Evolutionary conservation across 192 early-diverging fungal species (phyloP), one percentile per base, ranked within the genome.

Genomic region (Dimargaris cristalligena): DNA sequence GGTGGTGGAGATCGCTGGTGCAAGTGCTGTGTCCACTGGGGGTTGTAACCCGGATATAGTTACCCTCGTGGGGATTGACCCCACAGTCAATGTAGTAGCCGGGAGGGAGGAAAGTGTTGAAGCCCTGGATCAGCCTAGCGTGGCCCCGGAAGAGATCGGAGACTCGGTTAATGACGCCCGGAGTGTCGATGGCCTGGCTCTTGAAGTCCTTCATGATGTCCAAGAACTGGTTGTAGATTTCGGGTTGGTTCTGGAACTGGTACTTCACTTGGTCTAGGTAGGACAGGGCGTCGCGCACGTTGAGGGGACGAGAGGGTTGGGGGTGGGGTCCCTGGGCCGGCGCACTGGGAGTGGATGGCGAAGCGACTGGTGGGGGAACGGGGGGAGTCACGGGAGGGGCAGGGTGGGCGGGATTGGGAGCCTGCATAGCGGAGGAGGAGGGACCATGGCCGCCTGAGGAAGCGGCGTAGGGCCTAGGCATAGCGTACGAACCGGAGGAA

Each of bases 191-290:
- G 3, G 71, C 78, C 66, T 95, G 91, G 63, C 88, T 87, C 71
- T 97, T 97, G 65, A 99, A 99, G 67, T 99, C 96, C 76, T 96
- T 96, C 96, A 99, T 99, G 35, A 97, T 97, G 68, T 96, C 94
- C 67, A 99, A 60, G 70, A 99, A 99, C 56, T 83, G 79, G 66
- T 95, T 97, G 73, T 99, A 99, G 4, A 97, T 92, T 52, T 95
- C 91, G 2, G 93, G 92, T 10, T 89, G 82, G 60, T 91, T 84
- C 41, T 81, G 76, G 63, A 99, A 99, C 62, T 89, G 86, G 38
- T 83, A 78, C 65, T 94, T 94, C 10, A 99, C 96, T 65, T 92
- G 78, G 63, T 99, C 96, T 46, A 99, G 76, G 68, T 99, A 99
- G 30, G 90, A 82, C 34, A 99, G 71, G 0, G 96, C 96, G 63